phyloP scores from a whole-genome alignment of 2,329 filamentous ascomycete genomes.

The Aspergillus texensis region DNA sequence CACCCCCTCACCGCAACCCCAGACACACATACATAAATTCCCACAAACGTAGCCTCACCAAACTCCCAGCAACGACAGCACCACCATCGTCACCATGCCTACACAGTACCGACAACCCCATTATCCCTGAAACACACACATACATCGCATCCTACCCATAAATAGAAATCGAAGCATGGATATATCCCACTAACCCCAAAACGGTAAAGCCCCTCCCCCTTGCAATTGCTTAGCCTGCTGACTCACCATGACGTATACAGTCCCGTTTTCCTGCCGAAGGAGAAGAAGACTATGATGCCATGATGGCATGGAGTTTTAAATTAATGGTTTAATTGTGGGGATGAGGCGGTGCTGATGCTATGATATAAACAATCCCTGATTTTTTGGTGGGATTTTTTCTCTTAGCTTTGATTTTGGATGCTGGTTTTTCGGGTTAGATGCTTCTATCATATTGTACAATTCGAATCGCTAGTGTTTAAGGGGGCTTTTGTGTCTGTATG shows the following conservation, averaged over 20 bases:
- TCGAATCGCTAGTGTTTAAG: background rate
- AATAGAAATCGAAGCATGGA: too few species aligned
- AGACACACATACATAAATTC: background rate
- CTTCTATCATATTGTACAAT: background rate
- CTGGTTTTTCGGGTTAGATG: background rate
- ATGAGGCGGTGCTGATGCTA: background rate
- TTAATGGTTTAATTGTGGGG: background rate
- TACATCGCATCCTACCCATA: background rate
- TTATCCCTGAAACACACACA: background rate
- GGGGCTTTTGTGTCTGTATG: background rate
- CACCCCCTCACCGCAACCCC: background rate
- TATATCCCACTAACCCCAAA: background rate
- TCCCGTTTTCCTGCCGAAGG: background rate
- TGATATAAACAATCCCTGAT: background rate
- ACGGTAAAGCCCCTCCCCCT: background rate
- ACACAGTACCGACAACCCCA: background rate
- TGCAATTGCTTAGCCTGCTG: conserved; percentile 3
- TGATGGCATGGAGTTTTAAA: background rate
- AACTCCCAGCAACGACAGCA: background rate
- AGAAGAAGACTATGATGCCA: background rate
- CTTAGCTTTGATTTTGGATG: background rate
- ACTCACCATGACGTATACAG: conserved; percentile 17
- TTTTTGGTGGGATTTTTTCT: background rate
- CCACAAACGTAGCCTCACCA: background rate
- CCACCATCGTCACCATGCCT: background rate